phyloP scores from a whole-genome alignment of 331 rosid genomes.

The Erythrophleum ivorense region DNA sequence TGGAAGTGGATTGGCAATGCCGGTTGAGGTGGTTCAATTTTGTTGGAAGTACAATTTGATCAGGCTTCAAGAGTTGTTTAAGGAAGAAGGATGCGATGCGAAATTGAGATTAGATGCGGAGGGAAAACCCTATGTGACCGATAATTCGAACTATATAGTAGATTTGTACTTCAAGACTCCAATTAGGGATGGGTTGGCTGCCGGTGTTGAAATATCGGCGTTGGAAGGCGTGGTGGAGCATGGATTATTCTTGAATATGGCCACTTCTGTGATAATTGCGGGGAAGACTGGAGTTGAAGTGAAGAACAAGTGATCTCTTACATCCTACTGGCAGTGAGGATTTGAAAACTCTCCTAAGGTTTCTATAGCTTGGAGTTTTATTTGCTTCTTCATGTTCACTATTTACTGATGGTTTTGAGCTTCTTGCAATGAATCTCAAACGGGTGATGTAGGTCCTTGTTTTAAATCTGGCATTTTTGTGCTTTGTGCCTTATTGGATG shows the following conservation, averaged over 20 bases:
- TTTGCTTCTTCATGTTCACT: neutral
- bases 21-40: slow-evolving; percentile 89
- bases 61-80: slow-evolving; percentile 66
- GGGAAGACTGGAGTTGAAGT: slow-evolving; percentile 67
- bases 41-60: slow-evolving; percentile 79
- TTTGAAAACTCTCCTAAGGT: slow-evolving; percentile 24
- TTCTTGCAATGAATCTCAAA: slow-evolving; percentile 4
- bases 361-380: neutral
- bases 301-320: slow-evolving; percentile 52
- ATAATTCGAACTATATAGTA: slow-evolving; percentile 77
- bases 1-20: slow-evolving; percentile 83
- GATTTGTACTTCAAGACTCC: slow-evolving; percentile 87
- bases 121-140: slow-evolving; percentile 76
- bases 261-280: slow-evolving; percentile 76
- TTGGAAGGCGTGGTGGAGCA: slow-evolving; percentile 88
- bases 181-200: slow-evolving; percentile 58
- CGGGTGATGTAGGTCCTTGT: neutral
- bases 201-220: slow-evolving; percentile 72
- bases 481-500: neutral
- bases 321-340: neutral
- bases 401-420: neutral
- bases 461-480: neutral
- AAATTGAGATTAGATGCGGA: slow-evolving; percentile 64
- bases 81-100: slow-evolving; percentile 73
- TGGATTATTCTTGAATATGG: slow-evolving; percentile 83